Percentiles rank a stretch among this genome's conserved stretches.
Evolutionary conservation across 2,329 filamentous ascomycete species (phyloP).

Genomic region (Aureobasidium mangrovei): DNA sequence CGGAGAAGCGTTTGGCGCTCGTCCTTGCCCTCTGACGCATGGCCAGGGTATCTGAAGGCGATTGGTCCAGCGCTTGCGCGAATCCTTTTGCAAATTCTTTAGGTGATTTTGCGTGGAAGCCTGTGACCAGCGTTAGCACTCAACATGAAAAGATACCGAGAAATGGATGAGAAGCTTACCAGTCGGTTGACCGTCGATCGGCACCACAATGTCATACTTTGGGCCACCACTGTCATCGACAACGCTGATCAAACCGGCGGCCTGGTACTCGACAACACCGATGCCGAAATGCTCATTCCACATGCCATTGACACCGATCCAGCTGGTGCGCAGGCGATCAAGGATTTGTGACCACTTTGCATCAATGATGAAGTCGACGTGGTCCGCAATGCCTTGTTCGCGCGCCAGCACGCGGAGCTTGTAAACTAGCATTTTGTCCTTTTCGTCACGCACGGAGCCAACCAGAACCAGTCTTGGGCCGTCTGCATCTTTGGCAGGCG

Average conservation of each 20-base stretch:
- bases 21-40: constrained; percentile 68
- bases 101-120: constrained; percentile 75
- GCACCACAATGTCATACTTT: constrained; percentile 83
- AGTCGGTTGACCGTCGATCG: constrained; percentile 67
- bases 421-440: constrained; percentile 76
- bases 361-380: constrained; percentile 81
- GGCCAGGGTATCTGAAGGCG: constrained; percentile 55
- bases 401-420: constrained; percentile 77
- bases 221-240: constrained; percentile 91
- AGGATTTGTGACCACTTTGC: constrained; percentile 83
- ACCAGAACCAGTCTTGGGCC: constrained; percentile 68
- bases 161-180: constrained; percentile 40
- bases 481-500: constrained; percentile 22
- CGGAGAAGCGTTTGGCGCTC: constrained; percentile 78
- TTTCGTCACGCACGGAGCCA: constrained; percentile 81
- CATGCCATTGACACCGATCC: constrained; percentile 92
- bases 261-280: constrained; percentile 95
- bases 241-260: constrained; percentile 83
- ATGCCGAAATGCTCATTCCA: constrained; percentile 99
- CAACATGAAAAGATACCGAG: neutral
- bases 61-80: constrained; percentile 62
- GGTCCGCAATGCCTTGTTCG: constrained; percentile 74
- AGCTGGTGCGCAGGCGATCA: constrained; percentile 65
- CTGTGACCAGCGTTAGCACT: constrained; percentile 32
- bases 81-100: constrained; percentile 76